Base-by-base conservation (phyloP, 1,139 yeast genomes). In the Yamadazyma taylorii region DNA sequence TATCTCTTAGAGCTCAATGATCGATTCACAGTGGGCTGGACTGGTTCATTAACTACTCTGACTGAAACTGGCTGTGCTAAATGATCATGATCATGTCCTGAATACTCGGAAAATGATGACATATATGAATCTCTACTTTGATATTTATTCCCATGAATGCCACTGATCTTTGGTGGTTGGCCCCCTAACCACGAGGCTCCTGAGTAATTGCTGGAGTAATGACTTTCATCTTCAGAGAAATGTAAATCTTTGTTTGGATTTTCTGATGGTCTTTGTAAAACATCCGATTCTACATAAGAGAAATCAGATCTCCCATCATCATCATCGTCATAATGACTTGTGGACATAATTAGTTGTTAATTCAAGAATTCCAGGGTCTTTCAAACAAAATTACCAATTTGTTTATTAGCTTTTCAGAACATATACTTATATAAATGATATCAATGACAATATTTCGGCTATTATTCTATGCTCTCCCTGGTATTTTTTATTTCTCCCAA, bases 41-140 rank as follows among this genome's bases (percentile, higher is more conserved):
- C 37, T 1, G 49, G 50, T 28, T 45, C 46, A 32, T 51, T 52
- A 4, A 55, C 55, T 4, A 58, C 48, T 23, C 45, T 57, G 4
- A 60, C 56, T 2, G 57, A 52, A 1, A 58, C 58, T 4, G 60
- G 58, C 33, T 55, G 55, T 7, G 60, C 61, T 15, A 52, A 40
- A 24, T 49, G 45, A 17, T 47, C 39, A 24, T 44, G 28, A 8
- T 24, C 29, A 22, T 41, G 40, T 3, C 58, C 69, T 4, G 67
- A 61, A 39, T 62, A 63, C 34, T 56, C 62, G 11, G 68, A 62
- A 24, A 54, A 46, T 28, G 48, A 50, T 10, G 66, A 61, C 42
- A 59, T 43, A 37, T 55, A 49, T 23, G 61, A 55, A 30, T 56
- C 63, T 39, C 67, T 42, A 17, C 31, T 27, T 21, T 26, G 14